Conservation (phyloP, 345 rosid species). For the Eucalyptus coolabah region DNA sequence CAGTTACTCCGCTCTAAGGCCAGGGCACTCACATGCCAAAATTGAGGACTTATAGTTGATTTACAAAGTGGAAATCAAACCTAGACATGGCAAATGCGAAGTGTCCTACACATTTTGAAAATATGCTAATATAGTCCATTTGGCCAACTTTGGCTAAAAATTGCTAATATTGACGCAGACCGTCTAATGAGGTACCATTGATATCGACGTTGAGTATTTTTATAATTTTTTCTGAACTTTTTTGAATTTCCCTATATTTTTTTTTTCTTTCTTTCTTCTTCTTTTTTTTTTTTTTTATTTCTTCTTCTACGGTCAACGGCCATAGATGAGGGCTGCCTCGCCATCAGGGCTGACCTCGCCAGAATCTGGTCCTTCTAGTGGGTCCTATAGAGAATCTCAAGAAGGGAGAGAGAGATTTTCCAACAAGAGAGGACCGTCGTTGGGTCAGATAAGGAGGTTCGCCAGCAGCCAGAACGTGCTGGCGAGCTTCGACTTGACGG, state of each 20-base stretch:
- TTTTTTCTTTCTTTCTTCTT: accelerated
- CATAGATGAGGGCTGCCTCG: no score
- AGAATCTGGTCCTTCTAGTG: background rate
- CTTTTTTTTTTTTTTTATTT: no score
- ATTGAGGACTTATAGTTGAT: no score
- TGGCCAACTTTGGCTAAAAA: accelerated
- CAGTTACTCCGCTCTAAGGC: background rate
- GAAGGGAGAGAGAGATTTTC: background rate
- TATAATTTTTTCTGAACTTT: no score
- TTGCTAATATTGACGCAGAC: accelerated
- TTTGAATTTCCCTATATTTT: no score
- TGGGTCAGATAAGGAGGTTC: slow-evolving; percentile 70
- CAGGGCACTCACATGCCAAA: no score
- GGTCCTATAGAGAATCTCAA: background rate
- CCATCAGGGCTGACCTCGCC: no score
- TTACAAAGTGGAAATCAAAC: background rate
- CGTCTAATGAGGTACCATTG: accelerated
- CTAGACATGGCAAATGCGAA: background rate
- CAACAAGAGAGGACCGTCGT: slow-evolving; percentile 25
- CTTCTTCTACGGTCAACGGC: no score
- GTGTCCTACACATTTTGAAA: background rate
- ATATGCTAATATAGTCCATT: accelerated
- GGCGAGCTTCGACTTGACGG: slow-evolving; percentile 46
- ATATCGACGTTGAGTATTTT: accelerated
- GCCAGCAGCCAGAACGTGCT: slow-evolving; percentile 54